Evolutionary conservation across 345 rosid genomes (phyloP).

Genomic region (Eucalyptus erythrocorys): DNA sequence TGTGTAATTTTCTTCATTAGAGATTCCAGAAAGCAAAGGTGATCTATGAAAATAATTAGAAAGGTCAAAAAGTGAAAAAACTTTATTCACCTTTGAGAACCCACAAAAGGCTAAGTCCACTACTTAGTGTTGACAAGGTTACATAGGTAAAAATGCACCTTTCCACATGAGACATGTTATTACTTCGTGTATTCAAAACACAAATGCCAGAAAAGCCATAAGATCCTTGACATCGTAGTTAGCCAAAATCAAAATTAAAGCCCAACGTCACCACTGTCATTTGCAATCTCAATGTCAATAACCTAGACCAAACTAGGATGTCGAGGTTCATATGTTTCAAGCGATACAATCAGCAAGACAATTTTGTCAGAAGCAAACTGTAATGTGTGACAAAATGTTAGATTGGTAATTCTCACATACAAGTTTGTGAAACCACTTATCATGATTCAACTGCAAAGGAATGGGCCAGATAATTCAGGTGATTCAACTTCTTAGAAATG

Average conservation of each 20-base stretch:
- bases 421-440: not conserved
- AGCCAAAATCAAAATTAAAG: not conserved
- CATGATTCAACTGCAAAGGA: not conserved
- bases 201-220: not conserved
- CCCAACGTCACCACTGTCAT: not conserved
- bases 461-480: not conserved
- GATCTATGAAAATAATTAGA: not conserved
- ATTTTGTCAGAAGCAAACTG: not conserved
- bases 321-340: not conserved
- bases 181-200: not conserved
- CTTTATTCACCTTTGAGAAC: rapidly evolving
- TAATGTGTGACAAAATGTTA: not conserved
- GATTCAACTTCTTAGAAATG: not conserved
- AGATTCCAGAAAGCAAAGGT: not conserved
- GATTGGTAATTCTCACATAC: not conserved
- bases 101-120: not conserved
- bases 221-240: not conserved
- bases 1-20: not conserved
- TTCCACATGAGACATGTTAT: not conserved
- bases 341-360: not conserved
- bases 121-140: not conserved
- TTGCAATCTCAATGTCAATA: not conserved
- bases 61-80: not conserved
- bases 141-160: not conserved
- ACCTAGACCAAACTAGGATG: not conserved